Base-by-base conservation (phyloP, 495 filamentous ascomycete genomes). In the Hypomontagnella monticulosa region DNA sequence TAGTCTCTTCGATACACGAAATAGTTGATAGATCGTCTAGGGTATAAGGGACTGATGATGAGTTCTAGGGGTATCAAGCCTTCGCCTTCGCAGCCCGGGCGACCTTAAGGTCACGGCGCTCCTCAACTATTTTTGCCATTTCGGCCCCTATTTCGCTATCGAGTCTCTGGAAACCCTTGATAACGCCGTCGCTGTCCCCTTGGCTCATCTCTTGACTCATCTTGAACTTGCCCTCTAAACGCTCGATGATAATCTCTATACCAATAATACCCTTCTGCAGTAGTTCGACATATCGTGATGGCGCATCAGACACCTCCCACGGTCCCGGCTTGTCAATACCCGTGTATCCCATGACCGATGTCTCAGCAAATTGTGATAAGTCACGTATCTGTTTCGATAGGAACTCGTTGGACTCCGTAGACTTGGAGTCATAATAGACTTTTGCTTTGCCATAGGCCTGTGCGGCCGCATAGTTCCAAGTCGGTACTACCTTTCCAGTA, bases 401-500 rank as follows among this genome's bases (percentile, higher is more conserved):
- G 49, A 80, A 88, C 0, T 51, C 43, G 1, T 70, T 67, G 20
- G 81, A 79, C 14, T 75, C 71, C 0, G 63, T 53, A 2, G 73
- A 52, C 12, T 72, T 72, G 0, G 75, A 52, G 54, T 85, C 80
- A 55, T 73, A 76, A 60, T 76, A 84, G 15, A 88, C 71, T 0
- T 57, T 80, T 4, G 78, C 76, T 0, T 70, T 78, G 9, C 85
- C 85, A 64, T 87, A 87, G 4, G 76, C 81, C 51, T 87, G 83
- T 0, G 79, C 85, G 9, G 84, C 85, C 1, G 83, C 71, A 60
- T 87, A 88, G 66, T 87, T 84, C 86, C 86, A 88, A 4, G 86
- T 88, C 1, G 84, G 84, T 2, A 85, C 85, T 1, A 87, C 84
- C 61, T 87, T 88, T 4, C 78, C 83, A 0, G 80, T 84, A 3